A percentile compares a stretch with the other conserved stretches of the same genome.
Conservation (phyloP, 257 asterid species). For the Solanum piurae region DNA sequence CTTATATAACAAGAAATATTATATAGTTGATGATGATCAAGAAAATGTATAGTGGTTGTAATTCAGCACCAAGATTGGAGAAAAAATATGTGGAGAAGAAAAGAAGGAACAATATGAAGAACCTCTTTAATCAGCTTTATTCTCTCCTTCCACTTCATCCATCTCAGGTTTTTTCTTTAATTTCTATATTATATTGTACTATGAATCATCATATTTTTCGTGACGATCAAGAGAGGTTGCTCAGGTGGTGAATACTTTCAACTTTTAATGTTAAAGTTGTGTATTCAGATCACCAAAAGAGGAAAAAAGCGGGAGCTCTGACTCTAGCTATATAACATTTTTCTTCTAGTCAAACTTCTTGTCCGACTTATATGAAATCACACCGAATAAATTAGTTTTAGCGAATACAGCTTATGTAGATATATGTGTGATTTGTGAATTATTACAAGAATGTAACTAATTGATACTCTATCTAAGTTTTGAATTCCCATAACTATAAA, state of each 20-base stretch:
- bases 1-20: background rate
- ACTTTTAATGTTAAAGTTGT: background rate
- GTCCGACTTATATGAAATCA: background rate
- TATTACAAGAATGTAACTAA: background rate
- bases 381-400: background rate
- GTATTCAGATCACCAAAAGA: background rate
- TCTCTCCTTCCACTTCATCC: constrained; percentile 23
- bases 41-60: background rate
- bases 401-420: background rate
- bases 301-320: background rate
- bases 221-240: background rate
- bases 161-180: constrained; percentile 14
- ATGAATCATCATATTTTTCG: background rate
- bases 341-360: too few relatives aligned
- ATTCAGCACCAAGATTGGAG: constrained; percentile 25
- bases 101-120: constrained; percentile 31
- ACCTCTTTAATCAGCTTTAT: constrained; percentile 23
- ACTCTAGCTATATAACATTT: background rate
- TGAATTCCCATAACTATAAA: background rate
- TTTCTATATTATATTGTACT: background rate
- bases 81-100: constrained; percentile 42
- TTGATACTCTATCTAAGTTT: background rate
- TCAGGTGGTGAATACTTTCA: background rate
- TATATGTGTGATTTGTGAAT: background rate
- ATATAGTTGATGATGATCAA: background rate